A percentile compares a stretch with the other conserved stretches of the same genome.
Conservation (phyloP, 345 rosid genomes). For the Adansonia digitata region DNA sequence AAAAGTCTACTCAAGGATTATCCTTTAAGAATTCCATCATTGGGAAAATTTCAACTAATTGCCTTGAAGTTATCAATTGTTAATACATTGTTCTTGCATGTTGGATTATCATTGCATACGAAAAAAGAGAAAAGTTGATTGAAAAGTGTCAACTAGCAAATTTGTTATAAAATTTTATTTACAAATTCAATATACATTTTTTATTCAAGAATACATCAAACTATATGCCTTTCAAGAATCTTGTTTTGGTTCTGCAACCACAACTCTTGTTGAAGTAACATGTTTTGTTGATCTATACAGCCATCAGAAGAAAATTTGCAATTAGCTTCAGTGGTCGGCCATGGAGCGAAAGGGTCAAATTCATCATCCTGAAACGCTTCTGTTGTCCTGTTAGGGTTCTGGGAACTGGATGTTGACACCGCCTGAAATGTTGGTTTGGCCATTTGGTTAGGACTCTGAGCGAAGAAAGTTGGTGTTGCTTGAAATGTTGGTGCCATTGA, state of each 20-base stretch:
- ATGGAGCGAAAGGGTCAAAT: conserved; percentile 54
- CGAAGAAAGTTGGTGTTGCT: conserved; percentile 33
- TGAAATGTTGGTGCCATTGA: conserved; percentile 49
- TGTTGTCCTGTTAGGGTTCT: neutral
- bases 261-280: conserved; percentile 52
- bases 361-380: neutral
- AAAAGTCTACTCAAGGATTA: too few relatives aligned
- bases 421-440: neutral
- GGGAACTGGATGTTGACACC: neutral
- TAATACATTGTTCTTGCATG: too few relatives aligned
- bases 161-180: neutral
- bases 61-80: too few relatives aligned
- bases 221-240: conserved; percentile 54
- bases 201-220: conserved; percentile 23
- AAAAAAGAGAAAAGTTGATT: too few relatives aligned
- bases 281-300: conserved; percentile 28
- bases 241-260: conserved; percentile 75
- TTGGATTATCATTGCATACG: too few relatives aligned
- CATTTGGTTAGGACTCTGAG: conserved; percentile 11
- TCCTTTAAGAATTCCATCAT: too few relatives aligned
- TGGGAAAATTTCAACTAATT: too few relatives aligned
- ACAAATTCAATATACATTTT: conserved; percentile 9
- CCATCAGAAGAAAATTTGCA: neutral
- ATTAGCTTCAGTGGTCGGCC: neutral
- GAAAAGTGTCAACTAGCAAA: too few relatives aligned